A percentile compares a stretch with the other conserved stretches of the same genome.
Conservation (phyloP, 1,139 yeast species). For the Yamadazyma songkhlaensis region DNA sequence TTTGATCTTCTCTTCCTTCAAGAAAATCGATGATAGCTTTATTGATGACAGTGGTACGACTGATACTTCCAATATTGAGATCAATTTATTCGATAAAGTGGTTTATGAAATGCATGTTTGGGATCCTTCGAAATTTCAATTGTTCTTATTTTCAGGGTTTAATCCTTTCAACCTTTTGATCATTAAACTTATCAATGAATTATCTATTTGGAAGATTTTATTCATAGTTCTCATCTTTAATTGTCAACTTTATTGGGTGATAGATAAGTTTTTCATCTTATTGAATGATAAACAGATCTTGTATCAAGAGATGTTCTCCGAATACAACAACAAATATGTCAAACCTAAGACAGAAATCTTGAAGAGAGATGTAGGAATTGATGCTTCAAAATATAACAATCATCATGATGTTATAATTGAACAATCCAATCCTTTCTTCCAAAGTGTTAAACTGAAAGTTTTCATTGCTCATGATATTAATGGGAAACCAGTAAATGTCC, state of each 20-base stretch:
- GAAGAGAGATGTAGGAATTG: conserved; percentile 62
- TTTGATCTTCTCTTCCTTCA: conserved; percentile 7
- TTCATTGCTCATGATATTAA: conserved; percentile 47
- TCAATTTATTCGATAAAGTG: conserved; percentile 21
- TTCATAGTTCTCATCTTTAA: conserved; percentile 36
- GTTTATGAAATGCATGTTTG: conserved; percentile 58
- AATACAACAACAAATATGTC: conserved; percentile 64
- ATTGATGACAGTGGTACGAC: conserved; percentile 14
- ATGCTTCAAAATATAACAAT: conserved; percentile 50
- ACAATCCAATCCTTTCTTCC: conserved; percentile 17
- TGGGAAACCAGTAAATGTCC: conserved; percentile 27
- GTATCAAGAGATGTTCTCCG: conserved; percentile 60
- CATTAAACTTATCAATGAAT: conserved; percentile 29
- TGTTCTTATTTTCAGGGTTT: conserved; percentile 47
- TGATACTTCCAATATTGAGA: conserved; percentile 15
- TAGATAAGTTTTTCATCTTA: conserved; percentile 47
- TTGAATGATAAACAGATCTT: conserved; percentile 60
- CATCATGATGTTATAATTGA: conserved; percentile 23
- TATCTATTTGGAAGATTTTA: conserved; percentile 38
- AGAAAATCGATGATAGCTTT: conserved; percentile 15
- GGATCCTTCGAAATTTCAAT: conserved; percentile 54
- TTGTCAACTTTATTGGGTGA: conserved; percentile 35
- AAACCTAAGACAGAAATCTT: conserved; percentile 54
- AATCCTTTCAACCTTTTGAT: conserved; percentile 53
- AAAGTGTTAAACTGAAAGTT: conserved; percentile 34